A percentile compares a stretch with the other conserved stretches of the same genome.
Evolutionary conservation across 2,329 filamentous ascomycete genomes (phyloP).

Genomic region (Harringtonia aguacate): DNA sequence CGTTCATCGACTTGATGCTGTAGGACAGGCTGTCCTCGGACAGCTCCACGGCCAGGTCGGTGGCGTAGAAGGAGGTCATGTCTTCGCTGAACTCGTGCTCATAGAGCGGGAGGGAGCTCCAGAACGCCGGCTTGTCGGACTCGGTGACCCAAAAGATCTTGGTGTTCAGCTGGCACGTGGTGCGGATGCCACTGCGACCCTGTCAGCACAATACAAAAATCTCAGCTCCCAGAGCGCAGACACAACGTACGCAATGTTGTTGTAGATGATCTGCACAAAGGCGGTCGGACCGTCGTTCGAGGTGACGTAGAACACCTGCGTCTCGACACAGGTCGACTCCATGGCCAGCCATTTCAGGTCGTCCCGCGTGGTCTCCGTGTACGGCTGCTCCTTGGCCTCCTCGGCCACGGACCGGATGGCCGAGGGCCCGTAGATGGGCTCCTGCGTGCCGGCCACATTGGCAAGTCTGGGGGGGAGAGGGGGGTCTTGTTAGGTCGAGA

Average conservation of each 20-base stretch:
- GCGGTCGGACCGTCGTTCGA: conserved; percentile 66
- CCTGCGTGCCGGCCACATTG: conserved; percentile 87
- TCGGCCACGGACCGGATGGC: conserved; percentile 79
- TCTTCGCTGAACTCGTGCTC: conserved; percentile 79
- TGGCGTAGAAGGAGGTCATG: conserved; percentile 73
- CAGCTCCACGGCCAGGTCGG: conserved; percentile 75
- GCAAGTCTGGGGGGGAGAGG: conserved; percentile 36
- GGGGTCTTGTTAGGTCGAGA: not conserved
- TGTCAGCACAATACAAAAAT: too few relatives aligned
- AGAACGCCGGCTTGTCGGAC: conserved; percentile 62
- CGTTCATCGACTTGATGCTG: conserved; percentile 82
- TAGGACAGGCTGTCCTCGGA: conserved; percentile 75
- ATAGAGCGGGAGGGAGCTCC: conserved; percentile 69
- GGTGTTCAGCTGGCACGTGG: conserved; percentile 85
- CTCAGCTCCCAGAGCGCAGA: too few relatives aligned
- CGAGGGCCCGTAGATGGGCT: conserved; percentile 86
- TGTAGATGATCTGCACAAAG: conserved; percentile 90
- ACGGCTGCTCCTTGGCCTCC: conserved; percentile 68
- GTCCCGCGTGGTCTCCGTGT: conserved; percentile 66
- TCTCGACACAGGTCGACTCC: conserved; percentile 85
- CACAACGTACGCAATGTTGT: conserved; percentile 76
- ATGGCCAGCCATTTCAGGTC: conserved; percentile 75
- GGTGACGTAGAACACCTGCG: conserved; percentile 86
- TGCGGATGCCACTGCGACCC: conserved; percentile 70
- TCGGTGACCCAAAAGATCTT: conserved; percentile 77